Evolutionary conservation across 192 early-diverging fungal species (phyloP).

Genomic region (Linnemannia hyalina): DNA sequence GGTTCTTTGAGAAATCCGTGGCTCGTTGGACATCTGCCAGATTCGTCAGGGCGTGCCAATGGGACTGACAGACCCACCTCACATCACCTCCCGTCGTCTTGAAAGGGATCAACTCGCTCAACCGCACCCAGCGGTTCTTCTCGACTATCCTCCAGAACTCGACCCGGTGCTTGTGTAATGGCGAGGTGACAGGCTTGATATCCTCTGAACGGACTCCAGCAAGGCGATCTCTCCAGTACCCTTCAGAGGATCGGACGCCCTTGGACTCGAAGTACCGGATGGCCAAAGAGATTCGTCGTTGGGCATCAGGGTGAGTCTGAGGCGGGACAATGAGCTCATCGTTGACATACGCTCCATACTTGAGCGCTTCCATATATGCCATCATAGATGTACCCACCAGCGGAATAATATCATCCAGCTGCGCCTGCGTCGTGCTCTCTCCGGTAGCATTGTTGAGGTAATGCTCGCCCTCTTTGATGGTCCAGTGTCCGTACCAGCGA

Average conservation of each 20-base stretch:
- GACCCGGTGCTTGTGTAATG: not conserved
- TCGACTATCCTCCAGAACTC: not conserved
- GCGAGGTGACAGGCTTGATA: not conserved
- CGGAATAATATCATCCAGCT: not conserved
- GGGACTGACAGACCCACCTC: slow-evolving; percentile 22
- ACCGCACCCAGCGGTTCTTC: slow-evolving; percentile 2
- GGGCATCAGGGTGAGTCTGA: slow-evolving; percentile 11
- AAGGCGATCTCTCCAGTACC: not conserved
- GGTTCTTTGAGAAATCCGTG: slow-evolving; percentile 16
- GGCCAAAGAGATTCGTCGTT: slow-evolving; percentile 9
- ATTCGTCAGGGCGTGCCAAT: slow-evolving; percentile 19
- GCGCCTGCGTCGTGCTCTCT: not conserved
- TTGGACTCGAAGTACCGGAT: slow-evolving; percentile 15
- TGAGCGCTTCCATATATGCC: slow-evolving; percentile 30
- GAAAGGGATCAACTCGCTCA: slow-evolving; percentile 3
- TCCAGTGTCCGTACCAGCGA: slow-evolving; percentile 3
- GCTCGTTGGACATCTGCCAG: not conserved
- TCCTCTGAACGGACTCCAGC: not conserved
- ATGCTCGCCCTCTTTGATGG: not conserved
- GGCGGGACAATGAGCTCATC: slow-evolving; percentile 3
- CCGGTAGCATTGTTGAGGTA: not conserved
- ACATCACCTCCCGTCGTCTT: slow-evolving; percentile 14
- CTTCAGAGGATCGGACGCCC: not conserved
- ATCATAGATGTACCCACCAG: slow-evolving; percentile 23
- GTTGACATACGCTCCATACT: slow-evolving; percentile 27